A percentile compares a stretch with the other conserved stretches of the same genome.
These are phyloP conservation scores for Allium fistulosum DNA, from an alignment of 106 monocot species.

Conservation along the genomic window DNA sequence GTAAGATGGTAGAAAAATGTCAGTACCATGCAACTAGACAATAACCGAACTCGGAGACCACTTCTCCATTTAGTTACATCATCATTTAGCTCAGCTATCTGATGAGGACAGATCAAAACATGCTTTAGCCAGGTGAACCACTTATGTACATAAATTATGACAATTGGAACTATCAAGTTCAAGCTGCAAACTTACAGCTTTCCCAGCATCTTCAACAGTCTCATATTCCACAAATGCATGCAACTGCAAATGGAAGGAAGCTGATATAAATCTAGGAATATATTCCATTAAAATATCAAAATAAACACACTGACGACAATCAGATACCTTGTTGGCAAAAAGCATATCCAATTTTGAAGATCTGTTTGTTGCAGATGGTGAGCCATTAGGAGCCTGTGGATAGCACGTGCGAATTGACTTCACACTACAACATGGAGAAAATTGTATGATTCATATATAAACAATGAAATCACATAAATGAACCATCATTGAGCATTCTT, in stretches of 20 bases:
- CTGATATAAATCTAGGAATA: neutral
- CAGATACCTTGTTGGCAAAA: conserved; percentile 75
- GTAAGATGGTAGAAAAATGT: neutral
- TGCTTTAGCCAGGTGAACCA: too few relatives aligned
- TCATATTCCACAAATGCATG: conserved; percentile 99
- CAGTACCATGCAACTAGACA: conserved; percentile 76
- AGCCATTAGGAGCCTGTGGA: conserved; percentile 80
- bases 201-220: conserved; percentile 76
- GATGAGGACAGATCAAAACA: neutral
- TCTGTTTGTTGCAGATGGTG: conserved; percentile 53
- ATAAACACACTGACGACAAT: neutral
- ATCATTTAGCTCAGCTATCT: conserved; percentile 77
- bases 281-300: neutral
- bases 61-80: conserved; percentile 86
- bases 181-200: conserved; percentile 59
- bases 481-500: too few relatives aligned
- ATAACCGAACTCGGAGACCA: conserved; percentile 78
- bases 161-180: neutral
- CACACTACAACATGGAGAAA: conserved; percentile 38
- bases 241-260: conserved; percentile 34
- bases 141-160: neutral
- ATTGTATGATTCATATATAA: neutral
- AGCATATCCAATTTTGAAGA: conserved; percentile 81
- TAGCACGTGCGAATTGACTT: conserved; percentile 98
- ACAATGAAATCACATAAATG: neutral